Evolutionary conservation across 2,329 filamentous ascomycete genomes (phyloP), one percentile per base, ranked within the genome.

Genomic region (Colletotrichum agaves): DNA sequence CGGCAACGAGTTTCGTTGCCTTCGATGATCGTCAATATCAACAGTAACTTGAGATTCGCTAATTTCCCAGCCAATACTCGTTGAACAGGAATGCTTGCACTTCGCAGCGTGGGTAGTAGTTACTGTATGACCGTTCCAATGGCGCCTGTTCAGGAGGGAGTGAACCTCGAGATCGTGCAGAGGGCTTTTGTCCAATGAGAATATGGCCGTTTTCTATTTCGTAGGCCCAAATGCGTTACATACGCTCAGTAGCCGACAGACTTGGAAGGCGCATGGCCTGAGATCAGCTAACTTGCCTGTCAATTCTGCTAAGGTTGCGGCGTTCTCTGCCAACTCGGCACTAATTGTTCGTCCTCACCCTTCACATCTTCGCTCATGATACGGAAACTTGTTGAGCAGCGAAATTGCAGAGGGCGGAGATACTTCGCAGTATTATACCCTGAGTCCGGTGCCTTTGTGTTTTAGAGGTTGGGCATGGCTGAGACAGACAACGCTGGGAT

Each of bases 201-300:
- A n/a, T 7, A 19, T 1, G 21, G 21, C 15, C 47, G 21, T 15
- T 0, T 27, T 15, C 7, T n/a, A 27, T n/a, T 46, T 17, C 31
- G 12, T 21, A 2, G 41, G 3, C 10, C 6, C 15, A 10, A 21
- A 19, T 12, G 4, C 27, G 17, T n/a, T 2, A 15, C 6, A 27
- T 27, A 6, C 3, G 27, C 17, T n/a, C 46, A 31, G 39, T 46
- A 31, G 46, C 37, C 46, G 35, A 31, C 35, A 61, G 23, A 31
- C 56, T 37, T 61, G 10, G 23, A 12, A 23, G 5, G 21, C 17
- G 52, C 53, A 59, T 12, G 31, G 17, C 2, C 8, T 3, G 43
- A 59, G 27, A 59, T 59, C 56, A 37, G 43, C 31, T 27, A 17
- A 37, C 17, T 49, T 13, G 31, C 56, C 3, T 43, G 58, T 43